Evolutionary conservation across 2,329 filamentous ascomycete genomes (phyloP).

Genomic region (Fusarium palustre): DNA sequence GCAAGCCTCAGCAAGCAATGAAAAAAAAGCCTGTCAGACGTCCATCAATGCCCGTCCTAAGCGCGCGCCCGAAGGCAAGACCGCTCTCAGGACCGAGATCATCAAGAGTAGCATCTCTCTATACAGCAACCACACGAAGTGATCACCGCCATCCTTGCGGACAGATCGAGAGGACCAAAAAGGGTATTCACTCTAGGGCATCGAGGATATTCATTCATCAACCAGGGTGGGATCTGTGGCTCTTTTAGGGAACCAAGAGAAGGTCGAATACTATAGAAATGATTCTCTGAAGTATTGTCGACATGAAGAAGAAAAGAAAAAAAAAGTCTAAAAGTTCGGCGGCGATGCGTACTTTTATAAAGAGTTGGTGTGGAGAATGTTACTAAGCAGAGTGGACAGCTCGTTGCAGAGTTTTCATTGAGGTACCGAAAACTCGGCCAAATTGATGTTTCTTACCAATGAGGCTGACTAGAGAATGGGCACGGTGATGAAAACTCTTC

Average conservation of each 20-base stretch:
- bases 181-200: conserved; percentile 56
- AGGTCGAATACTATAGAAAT: conserved; percentile 98
- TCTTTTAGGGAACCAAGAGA: conserved; percentile 92
- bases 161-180: conserved; percentile 44
- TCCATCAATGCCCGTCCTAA: conserved; percentile 86
- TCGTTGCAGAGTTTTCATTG: background rate
- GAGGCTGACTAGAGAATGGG: conserved; percentile 17
- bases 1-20: conserved; percentile 62
- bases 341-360: conserved; percentile 29
- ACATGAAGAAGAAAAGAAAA: conserved; percentile 66
- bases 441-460: background rate
- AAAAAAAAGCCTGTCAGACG: conserved; percentile 84
- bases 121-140: conserved; percentile 65
- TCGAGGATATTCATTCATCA: conserved; percentile 76
- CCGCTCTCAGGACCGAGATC: conserved; percentile 84
- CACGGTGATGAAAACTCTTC: conserved; percentile 4
- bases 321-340: conserved; percentile 51
- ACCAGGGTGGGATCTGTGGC: conserved; percentile 83
- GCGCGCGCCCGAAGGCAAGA: conserved; percentile 81
- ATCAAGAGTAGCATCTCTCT: conserved; percentile 82
- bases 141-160: conserved; percentile 66
- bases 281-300: conserved; percentile 82
- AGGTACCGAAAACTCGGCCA: background rate
- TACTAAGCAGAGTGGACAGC: background rate
- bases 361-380: background rate